phyloP scores from a whole-genome alignment of 2,329 filamentous ascomycete genomes.

The Lithohypha guttulata region DNA sequence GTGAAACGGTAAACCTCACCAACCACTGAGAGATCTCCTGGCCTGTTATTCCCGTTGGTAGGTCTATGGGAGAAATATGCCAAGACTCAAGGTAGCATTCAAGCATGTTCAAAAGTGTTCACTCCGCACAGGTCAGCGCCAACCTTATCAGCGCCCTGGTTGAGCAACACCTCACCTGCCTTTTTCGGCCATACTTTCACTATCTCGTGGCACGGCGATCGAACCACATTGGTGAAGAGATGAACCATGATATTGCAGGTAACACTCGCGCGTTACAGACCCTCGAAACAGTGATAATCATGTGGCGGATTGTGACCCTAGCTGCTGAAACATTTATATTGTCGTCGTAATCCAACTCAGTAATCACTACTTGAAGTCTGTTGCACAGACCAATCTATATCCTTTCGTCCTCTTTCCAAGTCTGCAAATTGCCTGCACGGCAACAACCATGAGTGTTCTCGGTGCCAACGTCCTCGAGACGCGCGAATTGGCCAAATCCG shows the following conservation, averaged over 20 bases:
- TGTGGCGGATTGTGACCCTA: neutral
- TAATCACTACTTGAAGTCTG: neutral
- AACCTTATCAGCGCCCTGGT: neutral
- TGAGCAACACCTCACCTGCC: neutral
- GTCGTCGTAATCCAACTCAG: neutral
- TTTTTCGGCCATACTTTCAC: neutral
- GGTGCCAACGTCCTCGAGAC: neutral
- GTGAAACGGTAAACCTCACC: neutral
- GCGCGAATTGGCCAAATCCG: constrained; percentile 3
- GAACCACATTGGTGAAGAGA: neutral
- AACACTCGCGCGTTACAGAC: neutral
- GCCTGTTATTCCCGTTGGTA: too few species aligned
- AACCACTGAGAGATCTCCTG: constrained; percentile 1
- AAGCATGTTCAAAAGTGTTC: neutral
- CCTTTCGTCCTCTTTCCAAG: neutral
- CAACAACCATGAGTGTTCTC: neutral
- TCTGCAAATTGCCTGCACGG: neutral
- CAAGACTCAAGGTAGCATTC: constrained; percentile 5
- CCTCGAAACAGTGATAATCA: neutral
- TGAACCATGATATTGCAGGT: neutral
- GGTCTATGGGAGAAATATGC: too few species aligned
- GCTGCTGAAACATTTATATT: neutral
- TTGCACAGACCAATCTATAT: neutral
- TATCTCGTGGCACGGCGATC: constrained; percentile 2
- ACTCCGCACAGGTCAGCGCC: neutral